These are phyloP conservation scores for Chalciporus pseudorubinellus DNA, from an alignment of 768 basidiomycete genomes.

Conservation along the genomic window DNA sequence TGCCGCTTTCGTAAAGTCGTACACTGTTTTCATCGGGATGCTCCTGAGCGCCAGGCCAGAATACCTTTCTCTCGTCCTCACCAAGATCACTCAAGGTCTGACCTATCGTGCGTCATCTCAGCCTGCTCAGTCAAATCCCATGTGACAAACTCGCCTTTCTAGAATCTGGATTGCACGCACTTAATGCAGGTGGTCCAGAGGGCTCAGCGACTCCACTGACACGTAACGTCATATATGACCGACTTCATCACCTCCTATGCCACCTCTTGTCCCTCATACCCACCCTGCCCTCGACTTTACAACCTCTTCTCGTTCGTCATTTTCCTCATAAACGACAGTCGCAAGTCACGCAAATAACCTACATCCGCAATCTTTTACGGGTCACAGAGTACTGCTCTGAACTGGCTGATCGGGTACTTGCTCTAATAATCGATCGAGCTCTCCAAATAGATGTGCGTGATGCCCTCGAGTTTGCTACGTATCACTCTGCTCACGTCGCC, in stretches of 20 bases:
- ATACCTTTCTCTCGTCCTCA: slow-evolving; percentile 82
- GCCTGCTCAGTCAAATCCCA: neutral
- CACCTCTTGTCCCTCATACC: slow-evolving; percentile 90
- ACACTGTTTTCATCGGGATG: slow-evolving; percentile 87
- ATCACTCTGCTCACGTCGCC: neutral
- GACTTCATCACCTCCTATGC: slow-evolving; percentile 80
- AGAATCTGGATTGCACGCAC: slow-evolving; percentile 73
- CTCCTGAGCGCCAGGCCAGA: slow-evolving; percentile 89
- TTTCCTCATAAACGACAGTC: slow-evolving; percentile 95
- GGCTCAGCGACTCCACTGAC: slow-evolving; percentile 71
- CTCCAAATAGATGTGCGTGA: slow-evolving; percentile 91
- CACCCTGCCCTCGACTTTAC: slow-evolving; percentile 82
- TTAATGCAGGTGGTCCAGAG: slow-evolving; percentile 57
- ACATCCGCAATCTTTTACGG: slow-evolving; percentile 84
- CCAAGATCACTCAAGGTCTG: slow-evolving; percentile 80
- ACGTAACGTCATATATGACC: slow-evolving; percentile 78
- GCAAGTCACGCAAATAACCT: slow-evolving; percentile 76
- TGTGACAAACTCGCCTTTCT: slow-evolving; percentile 6
- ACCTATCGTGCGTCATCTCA: slow-evolving; percentile 71
- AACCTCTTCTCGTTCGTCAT: slow-evolving; percentile 76
- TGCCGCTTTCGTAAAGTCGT: slow-evolving; percentile 78
- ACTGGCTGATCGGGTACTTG: slow-evolving; percentile 77
- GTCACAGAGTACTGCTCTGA: slow-evolving; percentile 88
- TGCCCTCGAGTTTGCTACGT: neutral
- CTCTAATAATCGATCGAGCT: slow-evolving; percentile 88